Base-by-base conservation (phyloP, 805 yeast genomes). In the Allodekkera sacchari region DNA sequence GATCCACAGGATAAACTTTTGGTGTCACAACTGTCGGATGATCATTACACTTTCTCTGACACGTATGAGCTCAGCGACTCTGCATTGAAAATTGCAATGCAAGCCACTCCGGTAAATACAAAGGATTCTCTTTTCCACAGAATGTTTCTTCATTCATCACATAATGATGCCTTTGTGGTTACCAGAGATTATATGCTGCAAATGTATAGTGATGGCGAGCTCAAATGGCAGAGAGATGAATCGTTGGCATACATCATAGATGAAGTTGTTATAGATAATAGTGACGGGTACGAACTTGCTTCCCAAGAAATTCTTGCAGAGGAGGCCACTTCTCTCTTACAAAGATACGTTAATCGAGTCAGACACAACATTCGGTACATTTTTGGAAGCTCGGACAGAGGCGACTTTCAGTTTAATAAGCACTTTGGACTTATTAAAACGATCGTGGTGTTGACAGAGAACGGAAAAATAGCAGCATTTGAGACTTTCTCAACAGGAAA, bases 381-480 rank as follows among this genome's bases (percentile, higher is more conserved):
- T 18, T 34, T 39, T 30, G 38, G 25, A n/a, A 47, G 17, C 36
- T 33, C 15, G 6, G 44, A 18, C 32, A 29, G 37, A 22, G 38
- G n/a, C 33, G 52, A 39, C 14, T 48, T 32, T 11, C 38, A 36
- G 22, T 30, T 22, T 18, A 32, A 36, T 21, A 32, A 35, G 10
- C 60, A 53, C 18, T 72, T 73, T 53, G 78, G 78, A 1, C 61
- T 66, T 21, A 45, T 53, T 6, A 71, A 72, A 35, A 47, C 50
- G 5, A 37, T 73, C 18, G 48, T 71, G 3, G 58, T 61, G 1
- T 57, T 66, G 3, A 63, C 73, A 0, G 43, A 47, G 9, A 48
- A 48, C 27, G 68, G 69, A 5, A 58, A 56, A 28, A 30, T 77
- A 1, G 50, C 64, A 7, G 73, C 71, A 1, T 46, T 71, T 12